These are phyloP conservation scores for Verticillium longisporum DNA, from an alignment of 2,329 filamentous ascomycete species.

Conservation along the genomic window DNA sequence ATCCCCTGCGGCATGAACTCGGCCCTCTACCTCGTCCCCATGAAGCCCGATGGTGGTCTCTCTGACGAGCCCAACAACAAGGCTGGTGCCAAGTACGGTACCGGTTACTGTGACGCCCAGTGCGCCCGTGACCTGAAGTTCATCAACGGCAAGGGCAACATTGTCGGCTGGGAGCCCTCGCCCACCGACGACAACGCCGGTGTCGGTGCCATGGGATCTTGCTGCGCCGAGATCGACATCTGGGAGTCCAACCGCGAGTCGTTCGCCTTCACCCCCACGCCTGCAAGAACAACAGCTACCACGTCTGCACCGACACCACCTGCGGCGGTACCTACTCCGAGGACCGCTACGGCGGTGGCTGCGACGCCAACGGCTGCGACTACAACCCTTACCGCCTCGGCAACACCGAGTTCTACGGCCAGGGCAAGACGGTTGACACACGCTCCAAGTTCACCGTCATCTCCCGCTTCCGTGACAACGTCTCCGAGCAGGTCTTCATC, in stretches of 20 bases:
- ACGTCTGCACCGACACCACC: conserved; percentile 11
- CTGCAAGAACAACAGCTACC: conserved; percentile 11
- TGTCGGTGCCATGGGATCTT: conserved; percentile 14
- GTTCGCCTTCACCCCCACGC: conserved; percentile 17
- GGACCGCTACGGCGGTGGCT: conserved; percentile 49
- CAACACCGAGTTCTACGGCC: conserved; percentile 52
- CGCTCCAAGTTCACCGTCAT: conserved; percentile 52
- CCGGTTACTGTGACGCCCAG: conserved; percentile 45
- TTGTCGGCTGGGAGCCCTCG: conserved; percentile 15
- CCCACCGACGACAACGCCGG: conserved; percentile 13
- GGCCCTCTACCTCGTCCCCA: conserved; percentile 35
- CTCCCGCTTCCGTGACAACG: conserved; percentile 42
- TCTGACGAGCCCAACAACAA: conserved; percentile 35
- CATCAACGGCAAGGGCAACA: conserved; percentile 31
- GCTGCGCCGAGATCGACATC: conserved; percentile 18
- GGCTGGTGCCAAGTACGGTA: conserved; percentile 45
- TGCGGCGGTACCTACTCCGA: conserved; percentile 43
- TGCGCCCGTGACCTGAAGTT: conserved; percentile 42
- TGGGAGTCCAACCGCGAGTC: conserved; percentile 19
- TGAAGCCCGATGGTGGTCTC: conserved; percentile 46
- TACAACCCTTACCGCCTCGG: conserved; percentile 60
- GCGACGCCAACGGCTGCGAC: conserved; percentile 61
- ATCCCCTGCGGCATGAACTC: conserved; percentile 58
- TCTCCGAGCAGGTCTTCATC: conserved; percentile 11
- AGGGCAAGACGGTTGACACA: conserved; percentile 50